A percentile compares a stretch with the other conserved stretches of the same genome.
phyloP scores from a whole-genome alignment of 2,329 filamentous ascomycete species.

The Trichoderma guizhouense region DNA sequence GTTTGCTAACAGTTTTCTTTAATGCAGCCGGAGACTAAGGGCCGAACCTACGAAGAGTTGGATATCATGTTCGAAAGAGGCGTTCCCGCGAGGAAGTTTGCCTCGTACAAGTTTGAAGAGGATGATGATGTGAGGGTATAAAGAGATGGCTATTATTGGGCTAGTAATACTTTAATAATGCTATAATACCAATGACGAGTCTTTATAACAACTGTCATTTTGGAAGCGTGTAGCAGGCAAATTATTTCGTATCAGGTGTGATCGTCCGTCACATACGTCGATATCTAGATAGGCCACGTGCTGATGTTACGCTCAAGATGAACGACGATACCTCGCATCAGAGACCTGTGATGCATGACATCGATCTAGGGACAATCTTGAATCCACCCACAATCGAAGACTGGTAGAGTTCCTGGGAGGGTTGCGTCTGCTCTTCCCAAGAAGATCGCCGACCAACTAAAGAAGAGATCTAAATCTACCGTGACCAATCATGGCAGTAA shows the following conservation, averaged over 20 bases:
- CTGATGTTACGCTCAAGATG: neutral
- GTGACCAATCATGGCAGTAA: neutral
- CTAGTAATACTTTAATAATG: neutral
- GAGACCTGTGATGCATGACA: neutral
- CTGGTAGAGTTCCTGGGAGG: neutral
- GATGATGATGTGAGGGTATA: neutral
- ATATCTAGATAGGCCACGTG: neutral
- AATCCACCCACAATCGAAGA: neutral
- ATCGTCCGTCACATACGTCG: neutral
- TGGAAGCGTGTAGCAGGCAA: neutral
- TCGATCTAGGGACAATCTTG: neutral
- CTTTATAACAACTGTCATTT: neutral
- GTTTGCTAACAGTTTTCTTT: neutral
- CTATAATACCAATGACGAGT: neutral
- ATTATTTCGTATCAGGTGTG: neutral
- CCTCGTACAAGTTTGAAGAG: conserved; percentile 18
- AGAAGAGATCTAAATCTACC: neutral
- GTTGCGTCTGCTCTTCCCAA: neutral
- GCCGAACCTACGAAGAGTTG: conserved; percentile 43
- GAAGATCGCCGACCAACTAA: neutral
- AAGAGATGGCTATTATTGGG: neutral
- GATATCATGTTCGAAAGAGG: conserved; percentile 33
- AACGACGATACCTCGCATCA: neutral
- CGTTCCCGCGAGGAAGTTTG: conserved; percentile 33
- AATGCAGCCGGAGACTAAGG: conserved; percentile 48